Conservation (phyloP, 2,329 filamentous ascomycete genomes). For the Cercospora sp. region DNA sequence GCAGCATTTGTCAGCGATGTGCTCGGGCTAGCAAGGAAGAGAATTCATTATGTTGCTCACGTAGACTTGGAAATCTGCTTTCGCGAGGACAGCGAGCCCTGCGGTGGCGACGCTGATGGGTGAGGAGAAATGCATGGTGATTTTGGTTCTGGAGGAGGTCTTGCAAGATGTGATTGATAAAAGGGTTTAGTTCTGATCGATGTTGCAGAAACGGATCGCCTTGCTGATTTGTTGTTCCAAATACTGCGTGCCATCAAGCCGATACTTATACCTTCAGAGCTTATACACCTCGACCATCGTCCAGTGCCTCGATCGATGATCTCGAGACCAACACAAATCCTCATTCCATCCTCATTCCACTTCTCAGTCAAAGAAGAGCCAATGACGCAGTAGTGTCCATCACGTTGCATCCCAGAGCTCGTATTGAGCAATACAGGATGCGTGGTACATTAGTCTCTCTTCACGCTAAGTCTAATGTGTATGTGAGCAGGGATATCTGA, state of each 20-base stretch:
- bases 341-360: background rate
- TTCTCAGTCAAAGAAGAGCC: background rate
- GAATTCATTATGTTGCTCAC: background rate
- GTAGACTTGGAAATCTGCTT: background rate
- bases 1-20: background rate
- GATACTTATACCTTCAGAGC: too few relatives aligned
- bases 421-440: background rate
- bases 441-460: background rate
- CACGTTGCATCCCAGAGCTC: background rate
- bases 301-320: background rate
- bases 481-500: background rate
- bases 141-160: background rate
- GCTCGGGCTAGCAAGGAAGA: background rate
- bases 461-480: background rate
- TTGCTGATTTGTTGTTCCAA: background rate
- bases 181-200: too few relatives aligned
- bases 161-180: too few relatives aligned
- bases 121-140: background rate
- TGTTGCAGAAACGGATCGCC: background rate
- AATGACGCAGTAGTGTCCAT: background rate
- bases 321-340: background rate
- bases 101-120: background rate
- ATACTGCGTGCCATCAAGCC: background rate
- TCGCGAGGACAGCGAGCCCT: background rate
- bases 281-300: too few relatives aligned